phyloP scores from a whole-genome alignment of 2,329 filamentous ascomycete species.

The Sarocladium brachiariae region DNA sequence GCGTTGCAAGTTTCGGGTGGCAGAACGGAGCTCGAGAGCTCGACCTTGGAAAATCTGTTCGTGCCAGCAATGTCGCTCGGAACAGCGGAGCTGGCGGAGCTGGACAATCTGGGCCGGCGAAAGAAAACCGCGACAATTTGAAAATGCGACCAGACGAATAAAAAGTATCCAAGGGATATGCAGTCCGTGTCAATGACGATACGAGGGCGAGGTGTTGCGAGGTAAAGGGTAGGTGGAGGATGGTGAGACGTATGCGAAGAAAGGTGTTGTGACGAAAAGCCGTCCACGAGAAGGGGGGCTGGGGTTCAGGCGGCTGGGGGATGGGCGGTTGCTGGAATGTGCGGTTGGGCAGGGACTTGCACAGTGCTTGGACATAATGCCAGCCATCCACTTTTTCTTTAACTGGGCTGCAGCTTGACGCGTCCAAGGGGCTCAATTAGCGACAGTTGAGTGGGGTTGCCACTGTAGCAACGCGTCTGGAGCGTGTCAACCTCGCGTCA shows the following conservation, averaged over 20 bases:
- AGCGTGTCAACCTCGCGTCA: not conserved
- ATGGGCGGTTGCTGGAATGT: conserved; percentile 3
- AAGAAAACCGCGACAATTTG: not conserved
- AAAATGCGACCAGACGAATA: conserved; percentile 1
- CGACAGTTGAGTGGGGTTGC: not conserved
- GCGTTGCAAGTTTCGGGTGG: not conserved
- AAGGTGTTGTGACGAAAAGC: conserved; percentile 4
- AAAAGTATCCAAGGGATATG: conserved; percentile 4
- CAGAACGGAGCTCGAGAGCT: not conserved
- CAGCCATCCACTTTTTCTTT: conserved; percentile 2
- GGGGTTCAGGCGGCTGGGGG: conserved; percentile 7
- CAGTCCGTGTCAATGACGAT: conserved; percentile 1
- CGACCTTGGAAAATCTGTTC: not conserved
- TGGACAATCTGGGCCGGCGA: not conserved
- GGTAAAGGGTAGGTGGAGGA: conserved; percentile 10
- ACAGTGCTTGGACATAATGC: not conserved
- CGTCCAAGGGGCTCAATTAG: conserved; percentile 3
- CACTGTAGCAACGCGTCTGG: not conserved
- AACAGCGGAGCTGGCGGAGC: not conserved
- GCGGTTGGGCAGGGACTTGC: not conserved
- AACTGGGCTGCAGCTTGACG: not conserved
- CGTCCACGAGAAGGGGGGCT: conserved; percentile 7
- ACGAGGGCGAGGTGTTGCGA: not conserved
- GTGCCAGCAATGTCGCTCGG: not conserved
- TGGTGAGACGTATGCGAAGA: conserved; percentile 1